Base-by-base conservation (phyloP, 2,329 filamentous ascomycete species). In the Acephala macrosclerotiorum region DNA sequence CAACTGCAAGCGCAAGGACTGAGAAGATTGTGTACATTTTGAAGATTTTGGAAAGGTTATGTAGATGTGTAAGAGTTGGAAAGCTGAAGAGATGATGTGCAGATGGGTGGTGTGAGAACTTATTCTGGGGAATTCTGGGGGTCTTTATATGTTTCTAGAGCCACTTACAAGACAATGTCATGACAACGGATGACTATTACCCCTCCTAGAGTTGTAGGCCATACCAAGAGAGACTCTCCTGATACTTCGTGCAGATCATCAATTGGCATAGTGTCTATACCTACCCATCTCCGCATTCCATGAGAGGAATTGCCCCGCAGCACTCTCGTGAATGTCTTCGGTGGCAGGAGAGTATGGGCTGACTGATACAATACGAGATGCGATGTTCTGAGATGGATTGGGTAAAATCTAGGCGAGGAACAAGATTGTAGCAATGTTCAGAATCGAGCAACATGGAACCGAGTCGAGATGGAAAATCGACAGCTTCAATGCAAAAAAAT, bases 341-440 rank as follows among this genome's bases (percentile, higher is more conserved):
- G 45, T 53, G 57, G 60, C 42, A 67, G 53, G 55, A 62, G 59
- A 66, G 56, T 51, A 62, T 64, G 63, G 66, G 38, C 26, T 68
- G 64, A 65, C 56, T 68, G 36, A 51, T 57, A 65, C 42, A 65
- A 72, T 72, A 72, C 70, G 70, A 72, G 67, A 60, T 55, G 45
- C 45, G 40, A 64, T 53, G 56, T 59, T 16, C 47, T 55, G 25
- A 56, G 60, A 60, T 62, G 61, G 63, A 70, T 69, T 65, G 68
- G 68, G 67, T 72, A 72, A 70, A 49, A 70, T 47, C 61, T 69
- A 67, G 61, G 64, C 70, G 68, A 72, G 53, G 38, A 60, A 29
- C n/a, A 9, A 29, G 12, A 33, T 29, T 40, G 40, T 47, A 53
- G 18, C 14, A 35, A 51, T 16, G 29, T 47, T 18, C 26, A 53